Conservation (phyloP, 2,329 filamentous ascomycete species). For the Pyrenophora teres region DNA sequence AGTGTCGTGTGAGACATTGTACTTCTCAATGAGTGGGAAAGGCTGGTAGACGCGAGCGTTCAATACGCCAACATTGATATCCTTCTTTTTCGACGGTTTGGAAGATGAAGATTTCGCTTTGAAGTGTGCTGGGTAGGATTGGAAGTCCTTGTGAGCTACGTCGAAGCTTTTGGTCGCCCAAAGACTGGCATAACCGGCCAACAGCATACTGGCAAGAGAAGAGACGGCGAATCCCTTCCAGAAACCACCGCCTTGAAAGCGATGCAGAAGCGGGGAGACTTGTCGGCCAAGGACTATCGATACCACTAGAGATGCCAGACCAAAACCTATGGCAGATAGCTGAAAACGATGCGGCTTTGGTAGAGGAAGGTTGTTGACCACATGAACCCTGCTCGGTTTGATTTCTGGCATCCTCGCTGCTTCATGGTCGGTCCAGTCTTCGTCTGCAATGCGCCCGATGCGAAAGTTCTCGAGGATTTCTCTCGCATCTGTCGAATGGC, state of each 20-base stretch:
- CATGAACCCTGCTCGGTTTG: constrained; percentile 10
- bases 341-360: constrained; percentile 11
- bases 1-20: constrained; percentile 24
- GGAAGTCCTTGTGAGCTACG: constrained; percentile 19
- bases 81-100: constrained; percentile 13
- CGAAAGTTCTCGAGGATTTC: constrained; percentile 49
- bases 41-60: constrained; percentile 55
- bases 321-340: constrained; percentile 10
- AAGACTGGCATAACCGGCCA: constrained; percentile 13
- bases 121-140: constrained; percentile 18
- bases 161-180: constrained; percentile 19
- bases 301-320: constrained; percentile 6
- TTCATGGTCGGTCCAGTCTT: constrained; percentile 21
- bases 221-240: constrained; percentile 22
- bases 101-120: constrained; percentile 15
- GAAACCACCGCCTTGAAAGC: constrained; percentile 12
- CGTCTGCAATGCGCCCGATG: constrained; percentile 31
- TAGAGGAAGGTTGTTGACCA: constrained; percentile 19
- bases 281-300: constrained; percentile 10
- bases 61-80: constrained; percentile 52
- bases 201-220: constrained; percentile 10
- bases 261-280: constrained; percentile 14
- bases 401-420: constrained; percentile 47
- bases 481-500: constrained; percentile 54
- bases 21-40: constrained; percentile 49